Evolutionary conservation across 768 basidiomycete species (phyloP), one percentile per base, ranked within the genome.

Genomic region (Rhodotorula taiwanensis): DNA sequence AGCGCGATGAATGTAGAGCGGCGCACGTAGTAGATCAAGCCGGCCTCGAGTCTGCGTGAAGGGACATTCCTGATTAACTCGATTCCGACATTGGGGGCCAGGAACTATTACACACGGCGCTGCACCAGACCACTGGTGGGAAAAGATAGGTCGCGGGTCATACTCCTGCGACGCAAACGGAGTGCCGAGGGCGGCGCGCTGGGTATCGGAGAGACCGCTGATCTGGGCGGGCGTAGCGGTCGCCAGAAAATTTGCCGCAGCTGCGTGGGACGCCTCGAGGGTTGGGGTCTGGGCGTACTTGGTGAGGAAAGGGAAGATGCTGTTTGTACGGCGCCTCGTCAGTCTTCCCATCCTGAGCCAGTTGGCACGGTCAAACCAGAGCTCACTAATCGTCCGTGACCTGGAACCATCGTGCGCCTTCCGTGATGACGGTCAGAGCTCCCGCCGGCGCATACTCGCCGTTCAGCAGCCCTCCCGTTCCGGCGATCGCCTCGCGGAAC

Each of bases 81-180:
- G n/a, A n/a, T n/a, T n/a, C n/a, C n/a, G n/a, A n/a, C n/a, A n/a
- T n/a, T n/a, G n/a, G n/a, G n/a, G n/a, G n/a, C n/a, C n/a, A n/a
- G n/a, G n/a, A n/a, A n/a, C n/a, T n/a, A n/a, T n/a, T 62, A 75
- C 75, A 54, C 74, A 74, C 15, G 75, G 75, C 7, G 76, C 76
- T 3, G 73, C 70, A 18, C 70, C 74, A 0, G 72, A 66, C 76
- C 76, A 76, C 20, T 71, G 71, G 13, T 53, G 44, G 41, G 71
- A 60, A 11, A 54, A 52, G 6, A 73, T 70, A 0, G 73, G 67
- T 21, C 75, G 59, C 2, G 73, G 51, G 52, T 76, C 76, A 25
- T 68, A 62, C 44, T 67, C 52, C 21, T 63, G 72, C 34, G 69
- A 73, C 4, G 74, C 71, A 55, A 76, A 75, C 5, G 71, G 74